Base-by-base conservation (phyloP, 495 filamentous ascomycete genomes). In the Penicillium coprophilum region DNA sequence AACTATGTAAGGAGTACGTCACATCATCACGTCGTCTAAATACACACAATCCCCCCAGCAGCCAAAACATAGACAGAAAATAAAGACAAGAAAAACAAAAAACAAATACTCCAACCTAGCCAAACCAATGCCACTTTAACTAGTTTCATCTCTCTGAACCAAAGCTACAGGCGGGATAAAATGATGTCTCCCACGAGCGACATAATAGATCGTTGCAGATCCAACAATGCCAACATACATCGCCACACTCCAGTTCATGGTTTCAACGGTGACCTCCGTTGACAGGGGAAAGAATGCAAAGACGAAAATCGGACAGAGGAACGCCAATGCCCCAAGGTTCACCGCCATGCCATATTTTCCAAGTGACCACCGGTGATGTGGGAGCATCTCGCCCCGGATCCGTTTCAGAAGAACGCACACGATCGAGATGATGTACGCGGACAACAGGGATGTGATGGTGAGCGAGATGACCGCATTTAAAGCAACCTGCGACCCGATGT, bases 201-300 rank as follows among this genome's bases (percentile, higher is more conserved):
- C 58, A 61, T 82, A 81, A 60, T 77, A 82, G 0, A 63, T 45
- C 30, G 74, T 73, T 20, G 79, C 77, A 53, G 79, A 77, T 8
- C 68, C 44, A 34, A 78, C 68, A 46, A 79, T 67, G 7, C 71
- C 76, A 27, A 71, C 68, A 47, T 77, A 81, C 67, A 81, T 77
- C 1, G 71, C 70, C 47, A 74, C 62, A 38, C 75, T 75, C 72
- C 77, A 81, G 47, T 82, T 82, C 77, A 81, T 80, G 0, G 60
- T 74, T 45, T 66, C 61, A 7, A 59, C 31, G 17, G 64, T 72
- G 3, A 80, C 72, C n/a, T 73, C 62, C 13, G 75, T 71, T 1
- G 56, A 62, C 15, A 75, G 55, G 0, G 82, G 81, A 60, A 82
- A 84, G 62, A 82, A 82, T 0, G 74, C 68, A 62, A 84, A 82